Conservation (phyloP, 2,329 filamentous ascomycete species). For the Alternaria arbusti region DNA sequence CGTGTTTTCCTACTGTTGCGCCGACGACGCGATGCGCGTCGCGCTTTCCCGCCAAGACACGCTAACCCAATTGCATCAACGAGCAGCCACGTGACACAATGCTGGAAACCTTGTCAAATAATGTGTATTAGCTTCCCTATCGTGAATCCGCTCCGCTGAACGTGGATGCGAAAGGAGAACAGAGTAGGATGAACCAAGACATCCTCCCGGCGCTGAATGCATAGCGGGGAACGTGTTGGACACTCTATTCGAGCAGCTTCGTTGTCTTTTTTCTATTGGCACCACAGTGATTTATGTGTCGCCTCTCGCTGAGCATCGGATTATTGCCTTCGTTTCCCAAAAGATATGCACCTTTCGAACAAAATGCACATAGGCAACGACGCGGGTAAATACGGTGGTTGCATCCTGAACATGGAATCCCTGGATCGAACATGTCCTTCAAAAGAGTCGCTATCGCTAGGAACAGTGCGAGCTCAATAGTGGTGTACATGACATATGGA, state of each 20-base stretch:
- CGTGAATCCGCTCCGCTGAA: not conserved
- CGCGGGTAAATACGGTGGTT: not conserved
- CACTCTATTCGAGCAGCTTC: not conserved
- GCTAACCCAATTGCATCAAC: not conserved
- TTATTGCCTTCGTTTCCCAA: no score
- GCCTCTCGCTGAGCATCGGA: no score
- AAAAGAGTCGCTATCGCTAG: not conserved
- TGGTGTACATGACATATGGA: not conserved
- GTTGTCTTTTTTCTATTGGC: not conserved
- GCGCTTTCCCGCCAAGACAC: constrained; percentile 27
- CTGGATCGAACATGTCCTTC: not conserved
- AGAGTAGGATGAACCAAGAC: not conserved
- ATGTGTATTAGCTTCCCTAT: not conserved
- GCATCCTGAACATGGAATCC: not conserved
- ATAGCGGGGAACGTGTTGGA: not conserved
- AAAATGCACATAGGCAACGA: not conserved
- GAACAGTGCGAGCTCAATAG: not conserved
- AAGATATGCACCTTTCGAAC: not conserved
- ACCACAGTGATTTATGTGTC: not conserved
- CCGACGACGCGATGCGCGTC: constrained; percentile 33
- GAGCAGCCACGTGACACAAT: not conserved
- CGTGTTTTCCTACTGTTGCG: constrained; percentile 15
- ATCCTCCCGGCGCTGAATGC: not conserved
- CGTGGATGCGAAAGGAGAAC: no score
- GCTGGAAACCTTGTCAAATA: not conserved